Base-by-base conservation (phyloP, 495 filamentous ascomycete genomes). In the Penicillium parvum region DNA sequence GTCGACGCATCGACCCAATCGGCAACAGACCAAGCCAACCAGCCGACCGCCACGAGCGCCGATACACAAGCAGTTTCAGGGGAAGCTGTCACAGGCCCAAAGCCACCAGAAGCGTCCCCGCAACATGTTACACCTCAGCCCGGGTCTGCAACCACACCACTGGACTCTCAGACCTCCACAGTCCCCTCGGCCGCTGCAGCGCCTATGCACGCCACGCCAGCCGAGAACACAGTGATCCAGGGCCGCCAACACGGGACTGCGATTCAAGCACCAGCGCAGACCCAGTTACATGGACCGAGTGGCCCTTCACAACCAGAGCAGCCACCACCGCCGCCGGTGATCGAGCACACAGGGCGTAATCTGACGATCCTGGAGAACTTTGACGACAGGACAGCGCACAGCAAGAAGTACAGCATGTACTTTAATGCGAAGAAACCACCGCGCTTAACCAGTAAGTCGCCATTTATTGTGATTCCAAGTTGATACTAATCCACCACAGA, bases 291-390 rank as follows among this genome's bases (percentile, higher is more conserved):
- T 43, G 43, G 29, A 19, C 19, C 41, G 35, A 41, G 28, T 32
- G 47, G 45, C 17, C 30, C 53, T 22, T 32, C 29, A 19, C 52
- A 49, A 38, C 53, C 57, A 0, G 49, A 53, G 43, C 30, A 52
- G 10, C 64, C 63, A 40, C 47, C 57, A 29, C 41, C 55, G 21
- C 65, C 68, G 37, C 61, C 63, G 40, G 60, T 73, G 17, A 67
- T 73, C 35, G 74, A 80, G 50, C 52, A 75, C 22, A 73, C 71
- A 9, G 73, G 66, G 28, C 70, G 75, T 33, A 73, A 63, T 29
- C 49, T 81, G 12, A 72, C 78, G 7, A 64, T 77, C 21, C 62
- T 81, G 18, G 72, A 72, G 50, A 77, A 78, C 33, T 76, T 80
- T 41, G 77, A 79, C 43, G 65, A 74, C 25, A 65, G 66, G 45